Base-by-base conservation (phyloP, 306 rosid species). In the Acacia acuminata region DNA sequence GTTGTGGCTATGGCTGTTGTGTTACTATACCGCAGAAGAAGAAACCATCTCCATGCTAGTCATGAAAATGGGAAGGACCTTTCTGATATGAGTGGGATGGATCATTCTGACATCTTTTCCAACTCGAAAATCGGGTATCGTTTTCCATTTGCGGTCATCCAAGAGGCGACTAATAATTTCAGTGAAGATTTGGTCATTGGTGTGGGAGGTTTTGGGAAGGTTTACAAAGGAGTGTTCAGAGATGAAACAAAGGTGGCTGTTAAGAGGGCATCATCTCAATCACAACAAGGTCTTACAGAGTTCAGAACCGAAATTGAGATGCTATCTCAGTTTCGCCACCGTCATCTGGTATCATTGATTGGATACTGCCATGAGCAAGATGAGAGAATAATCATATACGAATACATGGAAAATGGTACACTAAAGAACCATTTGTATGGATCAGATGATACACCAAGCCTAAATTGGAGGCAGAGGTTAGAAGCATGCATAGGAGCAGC, bases 401-500 rank as follows among this genome's bases (percentile, higher is more conserved):
- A 92, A 85, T 89, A 83, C 85, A 88, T 92, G 90, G 90, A 87
- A 50, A 90, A 92, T 13, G 94, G 97, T 64, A 83, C 86, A 20
- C 86, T 92, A 20, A 90, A 88, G 84, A 79, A 84, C 58, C 92
- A 88, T 85, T 80, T 92, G 48, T 89, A 90, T 74, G 88, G 85
- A 43, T 86, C 90, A 14, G 87, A 84, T 67, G 77, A 81, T 78
- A 83, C 86, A 6, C 71, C 24, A 16, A 40, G 89, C 75, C 85
- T 92, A 48, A 86, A 85, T 76, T 90, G 94, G 94, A 88, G 75
- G 80, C 87, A 84, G 71, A 86, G 94, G 89, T 93, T 92, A 70
- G 93, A 88, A 76, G 86, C 89, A 40, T 90, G 97, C 75, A 84
- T 90, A 19, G 97, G 97, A 89, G 89, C 97, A n/a, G 94, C 94